Evolutionary conservation across 495 filamentous ascomycete species (phyloP).

Genomic region (Daldinia grandis): DNA sequence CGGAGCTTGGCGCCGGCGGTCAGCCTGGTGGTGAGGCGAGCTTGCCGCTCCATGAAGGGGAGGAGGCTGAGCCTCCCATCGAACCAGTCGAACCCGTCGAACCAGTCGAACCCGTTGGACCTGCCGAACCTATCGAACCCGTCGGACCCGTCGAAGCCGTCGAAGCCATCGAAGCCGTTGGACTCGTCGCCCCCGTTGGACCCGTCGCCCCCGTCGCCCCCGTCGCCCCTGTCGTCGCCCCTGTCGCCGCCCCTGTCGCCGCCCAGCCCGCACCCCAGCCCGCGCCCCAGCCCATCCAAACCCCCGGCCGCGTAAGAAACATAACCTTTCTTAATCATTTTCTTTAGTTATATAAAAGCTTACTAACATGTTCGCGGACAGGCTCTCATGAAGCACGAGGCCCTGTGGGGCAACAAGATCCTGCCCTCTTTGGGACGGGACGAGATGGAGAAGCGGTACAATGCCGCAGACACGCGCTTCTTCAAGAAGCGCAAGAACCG

Average conservation of each 20-base stretch:
- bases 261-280: neutral
- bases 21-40: too few species aligned
- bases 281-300: neutral
- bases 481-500: neutral
- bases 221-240: neutral
- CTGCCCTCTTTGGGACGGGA: neutral
- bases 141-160: too few species aligned
- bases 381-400: neutral
- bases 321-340: neutral
- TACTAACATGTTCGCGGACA: neutral
- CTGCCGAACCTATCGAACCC: too few species aligned
- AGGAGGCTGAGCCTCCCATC: too few species aligned
- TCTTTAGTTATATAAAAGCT: neutral
- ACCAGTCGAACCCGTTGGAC: too few species aligned
- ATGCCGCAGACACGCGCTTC: neutral
- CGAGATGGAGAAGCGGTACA: neutral
- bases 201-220: too few species aligned
- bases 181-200: too few species aligned
- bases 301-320: neutral
- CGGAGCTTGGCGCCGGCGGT: too few species aligned
- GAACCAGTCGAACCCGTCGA: too few species aligned
- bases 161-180: too few species aligned
- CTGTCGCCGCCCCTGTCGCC: neutral
- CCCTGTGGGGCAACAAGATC: neutral
- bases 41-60: too few species aligned